Evolutionary conservation across 192 early-diverging fungal species (phyloP).

Genomic region (Kickxella alabastrina): DNA sequence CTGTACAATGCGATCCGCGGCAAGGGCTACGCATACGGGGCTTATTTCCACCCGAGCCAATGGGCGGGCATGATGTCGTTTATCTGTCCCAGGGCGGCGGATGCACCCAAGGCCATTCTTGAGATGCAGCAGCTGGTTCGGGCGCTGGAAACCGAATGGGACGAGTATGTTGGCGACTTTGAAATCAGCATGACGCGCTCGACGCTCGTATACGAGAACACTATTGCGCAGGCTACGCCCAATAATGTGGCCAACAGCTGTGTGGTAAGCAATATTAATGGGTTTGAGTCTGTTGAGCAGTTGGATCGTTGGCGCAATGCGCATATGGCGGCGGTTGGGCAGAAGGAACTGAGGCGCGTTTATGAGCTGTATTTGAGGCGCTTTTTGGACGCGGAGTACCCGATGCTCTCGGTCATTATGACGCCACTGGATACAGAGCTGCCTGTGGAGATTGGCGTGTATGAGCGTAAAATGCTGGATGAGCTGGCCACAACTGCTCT

Average conservation of each 20-base stretch:
- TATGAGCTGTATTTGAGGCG: constrained; percentile 23
- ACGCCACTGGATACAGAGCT: constrained; percentile 29
- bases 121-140: constrained; percentile 17
- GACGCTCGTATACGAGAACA: constrained; percentile 11
- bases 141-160: constrained; percentile 21
- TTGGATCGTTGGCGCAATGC: constrained; percentile 20
- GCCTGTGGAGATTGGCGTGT: constrained; percentile 23
- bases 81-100: constrained; percentile 19
- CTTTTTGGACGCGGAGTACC: constrained; percentile 20
- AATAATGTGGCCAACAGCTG: constrained; percentile 11
- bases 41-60: constrained; percentile 50
- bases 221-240: constrained; percentile 12
- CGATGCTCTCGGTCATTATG: constrained; percentile 16
- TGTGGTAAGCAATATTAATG: constrained; percentile 12
- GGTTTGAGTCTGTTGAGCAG: constrained; percentile 17
- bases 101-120: constrained; percentile 25
- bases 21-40: constrained; percentile 71
- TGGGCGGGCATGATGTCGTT: constrained; percentile 58
- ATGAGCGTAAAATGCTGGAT: constrained; percentile 15
- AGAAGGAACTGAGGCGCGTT: constrained; percentile 29
- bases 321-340: constrained; percentile 20
- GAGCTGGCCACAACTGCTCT: constrained; percentile 2
- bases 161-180: constrained; percentile 31
- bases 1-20: constrained; percentile 74
- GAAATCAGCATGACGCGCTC: constrained; percentile 44